A percentile compares a stretch with the other conserved stretches of the same genome.
These are phyloP conservation scores for Lecanicillium sp. DNA, from an alignment of 2,329 filamentous ascomycete species.

Conservation along the genomic window DNA sequence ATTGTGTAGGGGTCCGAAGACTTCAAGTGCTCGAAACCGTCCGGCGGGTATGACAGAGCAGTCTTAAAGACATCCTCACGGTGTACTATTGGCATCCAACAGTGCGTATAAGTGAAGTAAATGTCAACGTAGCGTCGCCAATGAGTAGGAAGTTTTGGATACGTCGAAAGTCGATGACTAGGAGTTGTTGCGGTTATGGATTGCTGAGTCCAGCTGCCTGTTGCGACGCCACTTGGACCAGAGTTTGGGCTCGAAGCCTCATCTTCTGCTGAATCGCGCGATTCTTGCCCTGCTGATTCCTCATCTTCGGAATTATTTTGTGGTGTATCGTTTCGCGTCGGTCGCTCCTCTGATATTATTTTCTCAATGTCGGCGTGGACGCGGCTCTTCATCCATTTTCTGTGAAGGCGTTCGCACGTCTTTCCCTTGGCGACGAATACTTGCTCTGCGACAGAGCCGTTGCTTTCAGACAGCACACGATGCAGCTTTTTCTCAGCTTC, in stretches of 20 bases:
- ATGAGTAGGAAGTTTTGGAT: conserved; percentile 38
- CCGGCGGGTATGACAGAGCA: conserved; percentile 33
- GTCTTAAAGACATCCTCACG: conserved; percentile 51
- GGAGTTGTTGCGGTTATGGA: neutral
- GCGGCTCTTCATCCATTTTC: conserved; percentile 54
- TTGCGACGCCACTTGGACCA: no score
- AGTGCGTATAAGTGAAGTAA: conserved; percentile 69
- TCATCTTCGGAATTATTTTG: conserved; percentile 25
- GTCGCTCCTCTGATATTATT: conserved; percentile 42
- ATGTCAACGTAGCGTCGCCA: conserved; percentile 59
- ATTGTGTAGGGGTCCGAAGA: conserved; percentile 19
- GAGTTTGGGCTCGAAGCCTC: no score
- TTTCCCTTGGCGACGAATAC: conserved; percentile 45
- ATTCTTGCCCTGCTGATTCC: neutral
- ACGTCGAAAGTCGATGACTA: neutral
- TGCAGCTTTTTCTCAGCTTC: conserved; percentile 52
- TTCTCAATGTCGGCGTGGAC: conserved; percentile 57
- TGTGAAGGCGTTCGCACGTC: conserved; percentile 49
- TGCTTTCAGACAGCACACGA: conserved; percentile 39
- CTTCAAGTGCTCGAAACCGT: conserved; percentile 19
- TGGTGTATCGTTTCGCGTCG: conserved; percentile 23
- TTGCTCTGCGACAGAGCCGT: conserved; percentile 29
- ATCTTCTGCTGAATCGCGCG: no score
- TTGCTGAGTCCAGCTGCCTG: neutral
- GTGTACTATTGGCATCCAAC: conserved; percentile 68